Evolutionary conservation across 2,329 filamentous ascomycete species (phyloP).

Genomic region (Stagonosporopsis vannaccii): DNA sequence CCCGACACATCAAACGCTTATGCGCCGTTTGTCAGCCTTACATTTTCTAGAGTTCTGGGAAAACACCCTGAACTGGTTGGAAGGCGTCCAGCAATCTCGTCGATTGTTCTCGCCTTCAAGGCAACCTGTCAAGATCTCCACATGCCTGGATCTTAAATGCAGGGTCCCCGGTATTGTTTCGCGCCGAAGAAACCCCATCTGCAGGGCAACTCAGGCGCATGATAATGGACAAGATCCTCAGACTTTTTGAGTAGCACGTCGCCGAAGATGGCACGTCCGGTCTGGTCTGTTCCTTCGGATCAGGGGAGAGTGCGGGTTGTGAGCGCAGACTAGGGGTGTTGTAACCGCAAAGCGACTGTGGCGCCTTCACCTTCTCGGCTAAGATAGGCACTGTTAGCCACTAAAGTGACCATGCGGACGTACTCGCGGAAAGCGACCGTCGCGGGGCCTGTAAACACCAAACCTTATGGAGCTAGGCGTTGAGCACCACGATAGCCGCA

Average conservation of each 20-base stretch:
- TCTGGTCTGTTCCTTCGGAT: constrained; percentile 2
- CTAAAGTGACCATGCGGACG: constrained; percentile 13
- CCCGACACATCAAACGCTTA: background rate
- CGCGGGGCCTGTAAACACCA: constrained; percentile 17
- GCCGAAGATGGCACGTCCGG: background rate
- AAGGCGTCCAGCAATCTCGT: background rate
- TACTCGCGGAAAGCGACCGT: constrained; percentile 15
- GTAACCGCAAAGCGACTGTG: background rate
- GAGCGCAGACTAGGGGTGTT: background rate
- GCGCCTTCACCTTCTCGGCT: constrained; percentile 3
- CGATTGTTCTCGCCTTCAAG: background rate
- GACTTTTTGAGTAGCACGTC: background rate
- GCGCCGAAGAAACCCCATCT: constrained; percentile 12
- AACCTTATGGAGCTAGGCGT: constrained; percentile 8
- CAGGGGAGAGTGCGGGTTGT: background rate
- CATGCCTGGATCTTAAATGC: constrained; percentile 6
- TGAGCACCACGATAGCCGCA: constrained; percentile 13
- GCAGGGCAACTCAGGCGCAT: constrained; percentile 12
- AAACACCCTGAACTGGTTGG: background rate
- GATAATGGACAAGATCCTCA: constrained; percentile 4
- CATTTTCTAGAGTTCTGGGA: background rate
- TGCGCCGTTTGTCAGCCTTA: background rate
- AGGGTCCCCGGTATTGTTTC: background rate
- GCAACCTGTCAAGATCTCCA: constrained; percentile 3
- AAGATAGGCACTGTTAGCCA: constrained; percentile 6